These are phyloP conservation scores for Lactarius akahatsu DNA, from an alignment of 768 basidiomycete genomes.

Conservation along the genomic window DNA sequence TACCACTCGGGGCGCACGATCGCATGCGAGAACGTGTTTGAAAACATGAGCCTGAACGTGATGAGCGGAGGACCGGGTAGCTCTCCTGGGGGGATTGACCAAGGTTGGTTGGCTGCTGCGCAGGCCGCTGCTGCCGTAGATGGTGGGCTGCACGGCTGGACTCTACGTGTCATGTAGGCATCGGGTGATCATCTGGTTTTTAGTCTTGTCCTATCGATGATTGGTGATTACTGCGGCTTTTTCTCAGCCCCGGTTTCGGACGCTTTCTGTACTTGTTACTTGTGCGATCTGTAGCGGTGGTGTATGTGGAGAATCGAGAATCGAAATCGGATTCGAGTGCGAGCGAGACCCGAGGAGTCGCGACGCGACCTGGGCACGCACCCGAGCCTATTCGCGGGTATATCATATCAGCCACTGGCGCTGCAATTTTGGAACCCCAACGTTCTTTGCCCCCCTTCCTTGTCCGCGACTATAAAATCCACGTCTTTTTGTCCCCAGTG, in stretches of 20 bases:
- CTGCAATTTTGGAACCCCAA: slow-evolving; percentile 11
- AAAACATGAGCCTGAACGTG: slow-evolving; percentile 59
- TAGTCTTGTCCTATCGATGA: slow-evolving; percentile 15
- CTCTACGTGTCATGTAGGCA: slow-evolving; percentile 69
- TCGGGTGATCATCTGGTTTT: slow-evolving; percentile 19
- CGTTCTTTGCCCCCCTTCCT: slow-evolving; percentile 12
- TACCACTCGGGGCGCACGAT: slow-evolving; percentile 87
- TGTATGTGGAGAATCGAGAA: slow-evolving; percentile 2
- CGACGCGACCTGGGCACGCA: slow-evolving; percentile 14
- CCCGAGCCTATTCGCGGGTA: slow-evolving; percentile 17
- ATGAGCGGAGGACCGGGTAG: slow-evolving; percentile 46
- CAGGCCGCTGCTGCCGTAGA: slow-evolving; percentile 67
- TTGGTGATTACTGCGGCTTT: slow-evolving; percentile 13
- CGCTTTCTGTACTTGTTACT: slow-evolving; percentile 10
- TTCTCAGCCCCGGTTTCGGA: slow-evolving; percentile 6
- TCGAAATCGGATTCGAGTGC: not conserved
- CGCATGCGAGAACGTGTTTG: slow-evolving; percentile 78
- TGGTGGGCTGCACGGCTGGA: slow-evolving; percentile 73
- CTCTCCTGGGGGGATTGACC: slow-evolving; percentile 48
- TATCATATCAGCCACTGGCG: slow-evolving; percentile 3
- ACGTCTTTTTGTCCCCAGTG: not conserved
- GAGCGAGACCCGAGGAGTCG: slow-evolving; percentile 8
- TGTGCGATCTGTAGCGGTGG: slow-evolving; percentile 16
- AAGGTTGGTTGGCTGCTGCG: slow-evolving; percentile 72
- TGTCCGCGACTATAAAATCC: slow-evolving; percentile 11